These are phyloP conservation scores for Chiua sp. DNA, from an alignment of 1,284 basidiomycete genomes.

Conservation along the genomic window DNA sequence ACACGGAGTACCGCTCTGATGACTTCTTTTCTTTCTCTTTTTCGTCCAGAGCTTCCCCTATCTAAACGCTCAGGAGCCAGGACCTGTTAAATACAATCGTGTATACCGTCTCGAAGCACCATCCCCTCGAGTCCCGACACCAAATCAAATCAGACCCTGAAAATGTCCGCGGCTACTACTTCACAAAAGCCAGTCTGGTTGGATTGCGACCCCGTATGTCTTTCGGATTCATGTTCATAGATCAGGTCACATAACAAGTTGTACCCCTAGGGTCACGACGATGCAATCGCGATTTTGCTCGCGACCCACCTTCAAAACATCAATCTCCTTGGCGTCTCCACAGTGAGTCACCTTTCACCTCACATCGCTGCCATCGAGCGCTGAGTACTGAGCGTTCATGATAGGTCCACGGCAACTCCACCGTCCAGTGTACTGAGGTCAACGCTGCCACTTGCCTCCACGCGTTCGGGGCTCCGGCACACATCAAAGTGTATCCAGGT, in stretches of 20 bases:
- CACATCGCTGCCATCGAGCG: background rate
- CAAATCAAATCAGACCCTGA: too few relatives aligned
- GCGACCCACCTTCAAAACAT: conserved; percentile 69
- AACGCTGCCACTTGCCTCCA: conserved; percentile 79
- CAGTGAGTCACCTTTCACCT: conserved; percentile 48
- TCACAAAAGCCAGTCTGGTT: conserved; percentile 47
- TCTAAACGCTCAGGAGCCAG: too few relatives aligned
- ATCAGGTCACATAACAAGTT: background rate
- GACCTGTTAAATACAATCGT: too few relatives aligned
- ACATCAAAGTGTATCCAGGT: conserved; percentile 70
- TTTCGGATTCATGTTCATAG: background rate
- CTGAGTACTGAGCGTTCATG: background rate
- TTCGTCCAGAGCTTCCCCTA: too few relatives aligned
- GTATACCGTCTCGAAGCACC: too few relatives aligned
- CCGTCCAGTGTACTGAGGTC: conserved; percentile 61
- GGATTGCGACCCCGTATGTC: conserved; percentile 59
- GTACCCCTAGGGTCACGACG: conserved; percentile 75
- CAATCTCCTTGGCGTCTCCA: conserved; percentile 76
- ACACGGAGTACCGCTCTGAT: too few relatives aligned
- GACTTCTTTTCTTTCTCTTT: too few relatives aligned
- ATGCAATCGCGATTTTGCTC: conserved; percentile 80
- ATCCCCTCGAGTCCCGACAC: too few relatives aligned
- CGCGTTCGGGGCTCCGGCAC: conserved; percentile 64
- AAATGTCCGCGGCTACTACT: background rate
- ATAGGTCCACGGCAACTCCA: conserved; percentile 81